These are phyloP conservation scores for Senecio squalidus DNA, from an alignment of 140 eudicot species.

Conservation along the genomic window DNA sequence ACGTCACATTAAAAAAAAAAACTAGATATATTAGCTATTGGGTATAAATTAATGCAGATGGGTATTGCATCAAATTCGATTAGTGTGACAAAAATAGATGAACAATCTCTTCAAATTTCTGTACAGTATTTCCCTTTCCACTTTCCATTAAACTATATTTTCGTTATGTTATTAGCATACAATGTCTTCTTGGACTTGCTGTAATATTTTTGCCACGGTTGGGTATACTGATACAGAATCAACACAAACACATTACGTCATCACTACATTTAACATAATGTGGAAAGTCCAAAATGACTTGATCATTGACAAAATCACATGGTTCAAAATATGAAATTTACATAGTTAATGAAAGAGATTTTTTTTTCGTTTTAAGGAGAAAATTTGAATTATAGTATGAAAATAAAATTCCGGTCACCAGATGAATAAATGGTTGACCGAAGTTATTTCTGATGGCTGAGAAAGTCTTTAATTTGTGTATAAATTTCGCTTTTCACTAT, in stretches of 20 bases:
- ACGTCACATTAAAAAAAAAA: too few relatives aligned
- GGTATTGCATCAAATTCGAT: too few relatives aligned
- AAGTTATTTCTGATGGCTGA: slow-evolving; percentile 42
- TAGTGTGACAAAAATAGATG: too few relatives aligned
- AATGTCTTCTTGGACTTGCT: too few relatives aligned
- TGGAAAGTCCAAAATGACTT: slow-evolving; percentile 21
- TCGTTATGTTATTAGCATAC: too few relatives aligned
- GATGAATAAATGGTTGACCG: slow-evolving; percentile 3
- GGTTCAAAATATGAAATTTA: not conserved
- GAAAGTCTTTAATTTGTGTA: slow-evolving; percentile 57
- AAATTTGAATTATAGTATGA: not conserved
- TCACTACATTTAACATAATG: not conserved
- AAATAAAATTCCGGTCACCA: not conserved
- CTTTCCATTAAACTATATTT: too few relatives aligned
- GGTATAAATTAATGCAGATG: too few relatives aligned
- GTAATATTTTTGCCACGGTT: too few relatives aligned
- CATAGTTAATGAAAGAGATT: slow-evolving; percentile 21
- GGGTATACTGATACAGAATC: too few relatives aligned
- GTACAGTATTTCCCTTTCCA: too few relatives aligned
- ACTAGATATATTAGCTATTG: too few relatives aligned
- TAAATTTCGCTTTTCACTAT: slow-evolving; percentile 64
- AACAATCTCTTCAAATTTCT: too few relatives aligned
- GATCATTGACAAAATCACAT: not conserved
- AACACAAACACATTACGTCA: not conserved
- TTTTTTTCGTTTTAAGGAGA: slow-evolving; percentile 3